phyloP scores from a whole-genome alignment of 2,329 filamentous ascomycete genomes.

The Trichophyton mentagrophytes region DNA sequence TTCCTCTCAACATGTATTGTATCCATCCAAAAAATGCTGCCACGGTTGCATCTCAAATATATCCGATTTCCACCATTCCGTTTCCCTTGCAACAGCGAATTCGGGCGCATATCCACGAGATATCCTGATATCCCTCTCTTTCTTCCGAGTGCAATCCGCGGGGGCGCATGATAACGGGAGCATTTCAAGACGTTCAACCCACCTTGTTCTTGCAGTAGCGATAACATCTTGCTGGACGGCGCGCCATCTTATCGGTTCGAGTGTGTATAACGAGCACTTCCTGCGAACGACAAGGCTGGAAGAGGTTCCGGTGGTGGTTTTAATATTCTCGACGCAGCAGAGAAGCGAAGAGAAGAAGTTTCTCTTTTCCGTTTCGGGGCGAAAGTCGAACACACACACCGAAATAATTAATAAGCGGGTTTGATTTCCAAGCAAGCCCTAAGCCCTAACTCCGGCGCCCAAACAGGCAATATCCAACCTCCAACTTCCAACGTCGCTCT shows the following conservation, averaged over 20 bases:
- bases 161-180: not conserved
- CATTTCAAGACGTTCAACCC: conserved; percentile 31
- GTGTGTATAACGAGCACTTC: conserved; percentile 35
- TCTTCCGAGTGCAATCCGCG: not conserved
- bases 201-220: conserved; percentile 99
- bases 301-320: conserved; percentile 20
- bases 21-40: too few relatives aligned
- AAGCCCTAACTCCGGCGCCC: conserved; percentile 24
- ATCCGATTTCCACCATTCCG: not conserved
- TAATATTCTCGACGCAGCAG: conserved; percentile 21
- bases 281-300: conserved; percentile 32
- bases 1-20: not conserved
- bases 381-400: conserved; percentile 1
- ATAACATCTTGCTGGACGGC: conserved; percentile 98
- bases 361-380: conserved; percentile 3
- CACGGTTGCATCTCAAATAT: not conserved
- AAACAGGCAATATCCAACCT: conserved; percentile 1
- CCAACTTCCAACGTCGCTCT: not conserved
- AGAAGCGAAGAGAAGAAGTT: conserved; percentile 1
- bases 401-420: conserved; percentile 6
- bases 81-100: not conserved
- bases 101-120: not conserved
- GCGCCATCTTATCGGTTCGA: conserved; percentile 76
- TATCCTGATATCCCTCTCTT: not conserved
- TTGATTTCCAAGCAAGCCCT: conserved; percentile 33